Evolutionary conservation across 345 rosid genomes (phyloP).

Genomic region (Arabidopsis thaliana): DNA sequence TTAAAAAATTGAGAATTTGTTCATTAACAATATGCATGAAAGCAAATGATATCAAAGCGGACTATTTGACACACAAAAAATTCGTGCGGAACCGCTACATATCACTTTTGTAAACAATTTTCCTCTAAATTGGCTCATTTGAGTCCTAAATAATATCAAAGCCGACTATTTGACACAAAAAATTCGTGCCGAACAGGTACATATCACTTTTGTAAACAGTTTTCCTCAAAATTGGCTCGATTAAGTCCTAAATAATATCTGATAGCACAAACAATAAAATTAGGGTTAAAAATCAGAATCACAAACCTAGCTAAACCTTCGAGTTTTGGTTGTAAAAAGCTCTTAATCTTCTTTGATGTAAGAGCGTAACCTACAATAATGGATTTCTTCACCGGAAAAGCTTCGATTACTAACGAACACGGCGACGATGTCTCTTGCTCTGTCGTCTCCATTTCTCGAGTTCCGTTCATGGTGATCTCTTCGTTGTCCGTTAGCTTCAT

Average conservation of each 20-base stretch:
- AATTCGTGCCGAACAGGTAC: too few species aligned
- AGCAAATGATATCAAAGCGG: not conserved
- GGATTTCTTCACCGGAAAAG: not conserved
- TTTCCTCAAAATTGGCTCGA: too few species aligned
- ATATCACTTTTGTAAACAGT: too few species aligned
- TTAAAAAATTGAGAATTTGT: not conserved
- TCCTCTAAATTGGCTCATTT: too few species aligned
- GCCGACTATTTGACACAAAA: too few species aligned
- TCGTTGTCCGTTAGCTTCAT: conserved; percentile 1
- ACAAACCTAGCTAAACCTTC: conserved; percentile 29
- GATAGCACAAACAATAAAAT: not conserved
- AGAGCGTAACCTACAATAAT: conserved; percentile 22
- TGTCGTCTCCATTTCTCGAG: not conserved
- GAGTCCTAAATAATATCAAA: too few species aligned
- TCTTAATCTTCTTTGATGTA: conserved; percentile 18
- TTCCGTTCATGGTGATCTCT: conserved; percentile 1
- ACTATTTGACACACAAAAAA: too few species aligned
- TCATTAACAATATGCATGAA: not conserved
- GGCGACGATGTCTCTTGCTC: not conserved
- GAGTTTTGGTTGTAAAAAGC: conserved; percentile 18
- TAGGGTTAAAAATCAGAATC: conserved; percentile 11
- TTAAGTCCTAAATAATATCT: too few species aligned
- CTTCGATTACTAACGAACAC: conserved; percentile 1
- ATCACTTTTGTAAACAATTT: too few species aligned
- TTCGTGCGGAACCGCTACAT: too few species aligned